These are phyloP conservation scores for Grigorovia transvaalensis DNA, from an alignment of 805 yeast genomes.

Conservation along the genomic window DNA sequence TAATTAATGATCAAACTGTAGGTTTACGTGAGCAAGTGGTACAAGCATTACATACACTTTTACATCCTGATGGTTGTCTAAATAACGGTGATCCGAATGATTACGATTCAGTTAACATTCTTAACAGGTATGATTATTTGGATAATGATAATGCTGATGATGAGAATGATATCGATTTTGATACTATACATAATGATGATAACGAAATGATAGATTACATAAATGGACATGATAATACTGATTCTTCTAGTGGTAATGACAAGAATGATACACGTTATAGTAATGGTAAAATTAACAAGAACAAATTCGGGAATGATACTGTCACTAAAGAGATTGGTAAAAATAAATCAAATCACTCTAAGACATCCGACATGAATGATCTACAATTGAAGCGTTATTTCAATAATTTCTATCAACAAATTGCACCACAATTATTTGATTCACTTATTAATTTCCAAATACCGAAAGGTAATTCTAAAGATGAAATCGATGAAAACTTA, in stretches of 20 bases:
- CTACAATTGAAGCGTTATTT: constrained; percentile 29
- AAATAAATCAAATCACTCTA: background rate
- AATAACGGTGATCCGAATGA: constrained; percentile 11
- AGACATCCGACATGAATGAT: constrained; percentile 3
- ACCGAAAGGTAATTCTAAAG: background rate
- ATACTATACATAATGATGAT: background rate
- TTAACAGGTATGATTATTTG: constrained; percentile 5
- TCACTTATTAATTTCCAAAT: constrained; percentile 31
- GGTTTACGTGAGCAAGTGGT: constrained; percentile 74
- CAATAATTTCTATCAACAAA: constrained; percentile 48
- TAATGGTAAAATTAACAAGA: constrained; percentile 11
- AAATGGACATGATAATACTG: constrained; percentile 1
- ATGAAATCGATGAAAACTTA: constrained; percentile 32
- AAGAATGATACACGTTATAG: background rate
- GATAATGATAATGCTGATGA: constrained; percentile 1
- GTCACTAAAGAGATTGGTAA: background rate
- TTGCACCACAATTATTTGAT: constrained; percentile 47
- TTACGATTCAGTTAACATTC: background rate
- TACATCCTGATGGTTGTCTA: constrained; percentile 43
- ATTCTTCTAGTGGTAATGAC: constrained; percentile 18
- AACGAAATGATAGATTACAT: background rate
- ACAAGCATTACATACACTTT: constrained; percentile 67
- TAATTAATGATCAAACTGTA: constrained; percentile 52
- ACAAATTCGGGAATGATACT: constrained; percentile 6
- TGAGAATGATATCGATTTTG: background rate